Base-by-base conservation (phyloP, 148 eudicot species). In the Spergularia marina region DNA sequence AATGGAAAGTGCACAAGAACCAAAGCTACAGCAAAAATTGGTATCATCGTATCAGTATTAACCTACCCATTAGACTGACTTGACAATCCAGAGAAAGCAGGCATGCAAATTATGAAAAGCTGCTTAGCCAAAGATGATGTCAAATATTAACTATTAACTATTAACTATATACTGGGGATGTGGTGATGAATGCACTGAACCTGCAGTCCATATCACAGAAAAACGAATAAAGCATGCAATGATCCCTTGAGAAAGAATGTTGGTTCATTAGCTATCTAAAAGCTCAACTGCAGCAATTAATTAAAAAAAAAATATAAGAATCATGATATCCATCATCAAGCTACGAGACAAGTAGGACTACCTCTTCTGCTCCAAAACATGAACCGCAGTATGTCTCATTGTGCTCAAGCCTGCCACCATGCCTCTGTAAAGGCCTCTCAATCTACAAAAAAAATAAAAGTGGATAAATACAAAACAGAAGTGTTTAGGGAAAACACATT, bases 371-470 rank as follows among this genome's bases (percentile, higher is more conserved):
- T 74, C 98, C 98, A 90, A 71, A 94, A 79, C 98, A 94, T 70
- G 98, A 94, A 75, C 98, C 98, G 70, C 98, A 94, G 64, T 94
- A 94, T 63, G 85, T 87, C 79, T 94, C 98, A 72, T 94, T 86
- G 76, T 86, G 84, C 75, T 90, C 94, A 75, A 94, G 96, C 83
- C 98, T 87, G 68, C 98, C 98, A 82, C 98, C 98, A 86, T 94
- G 98, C 81, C 80, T 91, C 81, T 94, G 98, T 72, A 94, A 78
- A 77, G 98, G 98, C 86, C 81, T 90, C 81, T 89, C 93, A 80
- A 94, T 87, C 98, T 88, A 81, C 71, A 80, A 34, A 18, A 52
- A 49, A 53, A 68, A 52, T 62, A 39, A 44, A 30, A 70, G 34
- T 47, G 41, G 61, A 39, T 75, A 15, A 41, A 56, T 56, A 36